Conservation (phyloP, 148 eudicot species). For the Fallopia convolvulus region DNA sequence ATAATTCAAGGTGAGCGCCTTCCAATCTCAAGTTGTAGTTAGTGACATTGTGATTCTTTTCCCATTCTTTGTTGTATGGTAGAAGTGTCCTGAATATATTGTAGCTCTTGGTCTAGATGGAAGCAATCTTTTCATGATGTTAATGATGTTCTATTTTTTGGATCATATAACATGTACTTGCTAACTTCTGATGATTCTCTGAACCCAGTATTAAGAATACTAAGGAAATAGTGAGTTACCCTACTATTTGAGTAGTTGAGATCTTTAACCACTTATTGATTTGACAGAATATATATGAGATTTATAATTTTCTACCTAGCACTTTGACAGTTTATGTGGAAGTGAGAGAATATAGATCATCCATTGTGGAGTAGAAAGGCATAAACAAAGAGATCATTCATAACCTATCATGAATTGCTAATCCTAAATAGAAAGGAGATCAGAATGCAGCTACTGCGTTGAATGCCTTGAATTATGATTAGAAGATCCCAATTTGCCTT, state of each 20-base stretch:
- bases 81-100: background rate
- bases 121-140: background rate
- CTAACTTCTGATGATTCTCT: background rate
- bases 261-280: background rate
- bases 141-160: background rate
- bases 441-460: background rate
- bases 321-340: background rate
- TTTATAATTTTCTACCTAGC: background rate
- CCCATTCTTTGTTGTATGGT: background rate
- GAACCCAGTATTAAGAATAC: background rate
- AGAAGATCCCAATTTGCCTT: background rate
- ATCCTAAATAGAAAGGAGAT: background rate
- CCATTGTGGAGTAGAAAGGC: background rate
- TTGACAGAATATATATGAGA: background rate
- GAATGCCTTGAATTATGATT: background rate
- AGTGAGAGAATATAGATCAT: background rate
- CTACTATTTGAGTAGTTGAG: background rate
- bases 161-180: background rate
- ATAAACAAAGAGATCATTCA: background rate
- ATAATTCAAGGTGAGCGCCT: conserved; percentile 42
- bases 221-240: background rate
- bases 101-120: background rate
- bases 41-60: background rate
- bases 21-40: background rate
- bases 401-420: background rate